Base-by-base conservation (phyloP, 495 filamentous ascomycete species). In the Usnea hakonensis region DNA sequence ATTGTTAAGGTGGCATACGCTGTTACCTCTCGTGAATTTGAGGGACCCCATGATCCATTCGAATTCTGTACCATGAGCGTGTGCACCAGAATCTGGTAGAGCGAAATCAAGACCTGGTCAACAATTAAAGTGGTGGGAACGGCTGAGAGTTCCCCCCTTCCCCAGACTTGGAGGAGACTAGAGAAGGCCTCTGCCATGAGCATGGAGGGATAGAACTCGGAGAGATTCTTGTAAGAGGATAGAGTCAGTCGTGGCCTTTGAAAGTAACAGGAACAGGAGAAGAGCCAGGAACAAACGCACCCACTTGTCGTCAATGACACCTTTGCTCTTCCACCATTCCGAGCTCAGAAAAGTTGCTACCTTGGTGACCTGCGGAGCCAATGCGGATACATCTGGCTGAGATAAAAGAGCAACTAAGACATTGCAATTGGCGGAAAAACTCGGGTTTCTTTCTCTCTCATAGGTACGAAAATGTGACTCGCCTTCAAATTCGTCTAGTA, bases 361-460 rank as follows among this genome's bases (percentile, higher is more conserved):
- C 46, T 70, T 74, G 17, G 56, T 26, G 10, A 71, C 67, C 43
- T 71, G 68, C 0, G 60, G 0, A 3, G 36, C 52, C 40, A 69
- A 70, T 26, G 36, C 14, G 52, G 33, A 36, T 33, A 60, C 48
- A 23, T 64, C 55, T 53, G 52, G 57, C 28, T 55, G 48, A 13
- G 64, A 58, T 35, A 77, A 60, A 5, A 78, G 64, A 10, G 73
- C 70, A 26, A 65, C 44, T 7, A 78, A 61, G 6, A 75, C 71
- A 64, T 78, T 78, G 59, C 75, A 77, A 58, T 78, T 78, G n/a
- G 72, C 73, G 13, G 65, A 73, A 30, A 77, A 72, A 56, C 71
- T 74, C 9, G 69, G 65, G 53, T 77, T 70, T 30, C 73, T 64
- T 63, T 78, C 76, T 38, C 40, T 55, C 1, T 62, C 52, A 53